phyloP scores from a whole-genome alignment of 2,329 filamentous ascomycete species.

The Ceratocystis albifundus region DNA sequence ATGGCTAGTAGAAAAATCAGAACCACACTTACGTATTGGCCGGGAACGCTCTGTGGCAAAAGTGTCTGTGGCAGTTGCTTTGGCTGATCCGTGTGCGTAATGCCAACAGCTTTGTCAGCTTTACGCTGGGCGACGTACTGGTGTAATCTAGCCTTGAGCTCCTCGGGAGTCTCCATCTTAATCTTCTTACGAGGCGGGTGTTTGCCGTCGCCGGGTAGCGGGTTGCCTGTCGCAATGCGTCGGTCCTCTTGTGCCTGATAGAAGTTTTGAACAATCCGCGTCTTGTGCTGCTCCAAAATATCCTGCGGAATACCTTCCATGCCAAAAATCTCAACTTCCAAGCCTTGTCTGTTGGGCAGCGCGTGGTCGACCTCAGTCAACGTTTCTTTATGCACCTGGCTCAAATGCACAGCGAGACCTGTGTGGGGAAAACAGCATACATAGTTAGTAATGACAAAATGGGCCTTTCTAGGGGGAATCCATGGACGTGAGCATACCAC shows the following conservation, averaged over 20 bases:
- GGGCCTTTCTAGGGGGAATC: not conserved
- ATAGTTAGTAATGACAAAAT: not conserved
- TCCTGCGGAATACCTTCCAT: slow-evolving; percentile 95
- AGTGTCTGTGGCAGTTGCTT: not conserved
- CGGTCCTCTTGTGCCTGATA: slow-evolving; percentile 77
- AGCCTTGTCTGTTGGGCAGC: slow-evolving; percentile 68
- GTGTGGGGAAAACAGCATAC: not conserved
- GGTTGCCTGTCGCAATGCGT: slow-evolving; percentile 72
- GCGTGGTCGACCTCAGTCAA: slow-evolving; percentile 84
- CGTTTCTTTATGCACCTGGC: slow-evolving; percentile 94
- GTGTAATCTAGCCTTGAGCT: slow-evolving; percentile 68
- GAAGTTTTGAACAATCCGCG: slow-evolving; percentile 73
- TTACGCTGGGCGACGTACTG: slow-evolving; percentile 61
- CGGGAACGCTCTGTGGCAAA: slow-evolving; percentile 9
- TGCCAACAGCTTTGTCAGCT: slow-evolving; percentile 42
- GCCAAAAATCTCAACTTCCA: slow-evolving; percentile 93
- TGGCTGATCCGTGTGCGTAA: slow-evolving; percentile 13
- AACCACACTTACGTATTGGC: slow-evolving; percentile 18
- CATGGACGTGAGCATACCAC: slow-evolving; percentile 49
- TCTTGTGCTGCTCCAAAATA: slow-evolving; percentile 68
- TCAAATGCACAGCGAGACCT: slow-evolving; percentile 95
- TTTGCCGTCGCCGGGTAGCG: slow-evolving; percentile 51
- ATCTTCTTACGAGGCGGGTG: slow-evolving; percentile 60
- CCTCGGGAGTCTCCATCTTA: slow-evolving; percentile 61
- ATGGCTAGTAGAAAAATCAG: not conserved